phyloP scores from a whole-genome alignment of 2,329 filamentous ascomycete species.

The Biscogniauxia mediterranea region DNA sequence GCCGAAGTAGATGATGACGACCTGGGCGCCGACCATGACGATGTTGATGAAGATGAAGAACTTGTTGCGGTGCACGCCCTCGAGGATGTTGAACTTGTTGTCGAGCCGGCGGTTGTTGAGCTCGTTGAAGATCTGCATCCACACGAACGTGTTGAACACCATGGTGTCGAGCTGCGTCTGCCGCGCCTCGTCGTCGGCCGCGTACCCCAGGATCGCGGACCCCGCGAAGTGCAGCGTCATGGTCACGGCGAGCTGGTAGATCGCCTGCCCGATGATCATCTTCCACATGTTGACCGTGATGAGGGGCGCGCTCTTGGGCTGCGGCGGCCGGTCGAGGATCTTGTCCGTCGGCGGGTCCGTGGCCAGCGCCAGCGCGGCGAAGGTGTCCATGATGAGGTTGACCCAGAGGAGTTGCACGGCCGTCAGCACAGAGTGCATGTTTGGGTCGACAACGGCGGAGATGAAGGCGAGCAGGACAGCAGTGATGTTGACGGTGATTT shows the following conservation, averaged over 20 bases:
- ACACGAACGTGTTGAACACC: conserved; percentile 70
- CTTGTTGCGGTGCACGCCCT: conserved; percentile 53
- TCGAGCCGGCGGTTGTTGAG: conserved; percentile 64
- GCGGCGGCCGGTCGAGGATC: conserved; percentile 53
- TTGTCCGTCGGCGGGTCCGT: conserved; percentile 60
- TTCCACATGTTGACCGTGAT: conserved; percentile 71
- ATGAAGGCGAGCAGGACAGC: conserved; percentile 65
- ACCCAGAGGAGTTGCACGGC: conserved; percentile 69
- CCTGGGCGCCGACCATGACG: conserved; percentile 57
- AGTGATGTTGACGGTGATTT: conserved; percentile 70
- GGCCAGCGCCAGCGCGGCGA: conserved; percentile 63
- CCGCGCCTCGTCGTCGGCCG: conserved; percentile 38
- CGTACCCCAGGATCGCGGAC: conserved; percentile 51
- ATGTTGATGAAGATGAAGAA: conserved; percentile 58
- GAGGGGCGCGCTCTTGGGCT: conserved; percentile 65
- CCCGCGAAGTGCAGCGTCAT: conserved; percentile 63
- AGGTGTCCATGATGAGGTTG: conserved; percentile 69
- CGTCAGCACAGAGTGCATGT: conserved; percentile 59
- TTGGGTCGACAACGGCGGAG: conserved; percentile 55
- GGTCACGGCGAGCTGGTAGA: conserved; percentile 59
- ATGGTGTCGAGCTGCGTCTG: conserved; percentile 53
- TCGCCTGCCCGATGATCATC: conserved; percentile 61
- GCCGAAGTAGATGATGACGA: conserved; percentile 58
- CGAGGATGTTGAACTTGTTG: conserved; percentile 61
- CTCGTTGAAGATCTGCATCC: conserved; percentile 72